Evolutionary conservation across 345 rosid species (phyloP), one percentile per base, ranked within the genome.

Genomic region (Iberis pinnata): DNA sequence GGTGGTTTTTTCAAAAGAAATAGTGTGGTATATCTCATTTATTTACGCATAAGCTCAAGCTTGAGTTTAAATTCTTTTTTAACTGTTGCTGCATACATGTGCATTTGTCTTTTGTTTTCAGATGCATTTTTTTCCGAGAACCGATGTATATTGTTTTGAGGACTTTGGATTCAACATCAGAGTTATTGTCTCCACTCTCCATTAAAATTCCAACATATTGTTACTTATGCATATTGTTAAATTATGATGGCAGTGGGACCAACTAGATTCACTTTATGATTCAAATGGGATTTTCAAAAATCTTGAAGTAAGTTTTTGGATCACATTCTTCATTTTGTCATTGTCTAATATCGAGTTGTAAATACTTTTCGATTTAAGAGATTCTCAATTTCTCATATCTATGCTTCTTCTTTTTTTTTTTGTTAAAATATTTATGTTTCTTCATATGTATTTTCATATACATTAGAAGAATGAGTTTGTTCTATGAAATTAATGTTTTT

Each of bases 111-210:
- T 52, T 13, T 51, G n/a, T 13, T 51, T 72, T 59, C 67, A 89
- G 97, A 84, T 86, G 63, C 95, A 84, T 61, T 62, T 89, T 12
- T 81, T 83, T 59, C 95, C 95, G 51, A 95, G 97, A 18, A 89
- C 89, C 1, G 97, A 89, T 95, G 97, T 89, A 72, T 38, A 1
- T 18, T 60, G 19, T 71, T 25, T 25, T 49, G 16, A 41, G 47
- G 27, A 14, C 51, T 38, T 40, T 11, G 18, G 31, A 37, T 52
- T 9, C 50, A 18, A 42, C n/a, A n/a, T n/a, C n/a, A n/a, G n/a
- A n/a, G n/a, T n/a, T n/a, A n/a, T n/a, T n/a, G n/a, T n/a, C n/a
- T n/a, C n/a, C n/a, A n/a, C n/a, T n/a, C n/a, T n/a, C n/a, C n/a
- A n/a, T n/a, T 14, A 26, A 47, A 13, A 20, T 4, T 39, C 17